Evolutionary conservation across 2,329 filamentous ascomycete genomes (phyloP).

Genomic region (Beauveria sp.): DNA sequence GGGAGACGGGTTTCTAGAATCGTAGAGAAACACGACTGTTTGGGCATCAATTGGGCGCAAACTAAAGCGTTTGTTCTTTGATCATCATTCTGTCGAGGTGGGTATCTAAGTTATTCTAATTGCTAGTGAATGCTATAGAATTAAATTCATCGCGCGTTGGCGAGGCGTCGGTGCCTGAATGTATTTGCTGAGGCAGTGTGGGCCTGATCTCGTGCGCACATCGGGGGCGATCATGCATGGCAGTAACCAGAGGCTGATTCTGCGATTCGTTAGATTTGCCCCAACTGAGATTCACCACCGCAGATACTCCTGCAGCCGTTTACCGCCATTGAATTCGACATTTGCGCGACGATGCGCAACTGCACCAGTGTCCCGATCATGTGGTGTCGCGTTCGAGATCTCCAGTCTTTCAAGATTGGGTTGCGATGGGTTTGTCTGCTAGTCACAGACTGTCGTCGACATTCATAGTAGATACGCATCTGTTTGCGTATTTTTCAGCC

Average conservation of each 20-base stretch:
- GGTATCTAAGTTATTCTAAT: not conserved
- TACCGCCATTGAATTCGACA: not conserved
- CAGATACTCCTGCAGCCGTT: too few relatives aligned
- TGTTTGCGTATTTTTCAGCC: conserved; percentile 36
- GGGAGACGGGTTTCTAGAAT: conserved; percentile 16
- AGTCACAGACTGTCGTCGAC: not conserved
- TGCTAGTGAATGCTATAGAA: not conserved
- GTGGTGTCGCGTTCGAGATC: not conserved
- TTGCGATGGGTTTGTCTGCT: not conserved
- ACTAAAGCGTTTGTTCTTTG: not conserved
- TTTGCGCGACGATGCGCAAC: not conserved
- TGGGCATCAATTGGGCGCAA: conserved; percentile 6
- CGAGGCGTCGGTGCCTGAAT: not conserved
- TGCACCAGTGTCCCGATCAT: not conserved
- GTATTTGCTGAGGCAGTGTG: not conserved
- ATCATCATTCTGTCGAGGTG: not conserved
- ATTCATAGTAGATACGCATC: not conserved
- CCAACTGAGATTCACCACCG: not conserved
- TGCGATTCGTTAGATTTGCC: not conserved
- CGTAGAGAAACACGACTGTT: conserved; percentile 19
- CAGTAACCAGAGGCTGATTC: not conserved
- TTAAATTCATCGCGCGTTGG: not conserved
- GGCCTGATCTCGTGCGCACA: conserved; percentile 11
- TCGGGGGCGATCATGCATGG: not conserved
- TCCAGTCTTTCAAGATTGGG: not conserved